Percentiles rank a stretch among this genome's conserved stretches.
Conservation (phyloP, 768 basidiomycete genomes). For the Boletus insuetus region DNA sequence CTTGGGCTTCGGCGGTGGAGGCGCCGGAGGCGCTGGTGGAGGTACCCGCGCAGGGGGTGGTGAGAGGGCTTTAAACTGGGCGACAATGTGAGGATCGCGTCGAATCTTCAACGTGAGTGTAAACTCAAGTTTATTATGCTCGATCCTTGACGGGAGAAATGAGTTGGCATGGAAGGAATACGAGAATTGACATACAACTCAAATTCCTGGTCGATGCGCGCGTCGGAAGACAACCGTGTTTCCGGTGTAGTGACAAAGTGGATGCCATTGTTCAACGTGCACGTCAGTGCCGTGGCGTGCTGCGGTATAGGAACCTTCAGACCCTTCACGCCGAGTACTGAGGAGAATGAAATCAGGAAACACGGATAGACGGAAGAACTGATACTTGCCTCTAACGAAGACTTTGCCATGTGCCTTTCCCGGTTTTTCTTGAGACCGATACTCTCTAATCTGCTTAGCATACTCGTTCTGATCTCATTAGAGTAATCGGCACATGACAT, state of each 20-base stretch:
- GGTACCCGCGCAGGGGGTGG: constrained; percentile 47
- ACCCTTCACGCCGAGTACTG: constrained; percentile 75
- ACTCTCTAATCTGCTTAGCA: constrained; percentile 84
- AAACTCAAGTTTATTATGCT: constrained; percentile 94
- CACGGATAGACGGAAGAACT: not conserved
- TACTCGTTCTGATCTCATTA: constrained; percentile 77
- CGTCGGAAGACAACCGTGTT: constrained; percentile 53
- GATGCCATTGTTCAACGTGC: constrained; percentile 94
- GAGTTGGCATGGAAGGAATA: not conserved
- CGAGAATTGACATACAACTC: constrained; percentile 61
- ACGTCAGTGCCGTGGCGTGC: constrained; percentile 72
- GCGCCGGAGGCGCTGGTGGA: constrained; percentile 39
- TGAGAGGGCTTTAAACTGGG: constrained; percentile 67
- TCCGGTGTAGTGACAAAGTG: constrained; percentile 93
- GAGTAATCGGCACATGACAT: not conserved
- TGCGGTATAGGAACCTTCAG: constrained; percentile 76
- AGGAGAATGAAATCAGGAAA: not conserved
- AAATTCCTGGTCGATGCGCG: constrained; percentile 82
- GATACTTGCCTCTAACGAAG: constrained; percentile 78
- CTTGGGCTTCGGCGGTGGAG: constrained; percentile 54
- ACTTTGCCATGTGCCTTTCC: constrained; percentile 89
- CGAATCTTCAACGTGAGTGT: constrained; percentile 86
- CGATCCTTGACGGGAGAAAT: constrained; percentile 52
- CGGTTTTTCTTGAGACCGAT: constrained; percentile 68
- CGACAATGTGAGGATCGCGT: constrained; percentile 78